Percentiles rank a stretch among this genome's conserved stretches.
phyloP scores from a whole-genome alignment of 2,329 filamentous ascomycete species.

The Pseudonectria foliicola region DNA sequence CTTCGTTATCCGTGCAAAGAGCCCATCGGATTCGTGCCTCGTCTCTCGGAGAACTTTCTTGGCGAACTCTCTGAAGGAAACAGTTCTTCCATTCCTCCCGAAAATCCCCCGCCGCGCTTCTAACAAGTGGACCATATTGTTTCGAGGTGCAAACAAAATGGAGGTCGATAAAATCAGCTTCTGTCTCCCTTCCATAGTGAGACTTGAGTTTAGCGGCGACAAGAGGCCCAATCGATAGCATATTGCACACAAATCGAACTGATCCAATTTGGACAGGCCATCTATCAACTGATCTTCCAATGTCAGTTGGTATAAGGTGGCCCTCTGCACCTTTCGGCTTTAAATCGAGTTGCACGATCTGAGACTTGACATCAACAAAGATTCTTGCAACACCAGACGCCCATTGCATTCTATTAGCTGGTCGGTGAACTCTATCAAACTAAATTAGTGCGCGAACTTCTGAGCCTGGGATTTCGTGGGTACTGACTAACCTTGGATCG shows the following conservation, averaged over 20 bases:
- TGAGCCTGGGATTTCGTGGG: background rate
- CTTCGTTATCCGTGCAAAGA: too few species aligned
- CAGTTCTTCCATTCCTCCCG: conserved; percentile 1
- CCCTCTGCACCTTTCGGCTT: conserved; percentile 1
- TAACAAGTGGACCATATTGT: background rate
- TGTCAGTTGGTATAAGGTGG: conserved; percentile 1
- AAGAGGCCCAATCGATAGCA: conserved; percentile 1
- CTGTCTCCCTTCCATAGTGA: background rate
- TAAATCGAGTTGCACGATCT: conserved; percentile 1
- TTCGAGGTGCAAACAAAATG: background rate
- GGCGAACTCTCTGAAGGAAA: conserved; percentile 1
- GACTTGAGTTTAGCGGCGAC: conserved; percentile 2
- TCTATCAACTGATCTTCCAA: background rate
- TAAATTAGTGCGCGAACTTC: background rate
- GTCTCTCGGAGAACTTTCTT: too few species aligned
- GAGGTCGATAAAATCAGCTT: background rate
- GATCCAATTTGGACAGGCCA: background rate
- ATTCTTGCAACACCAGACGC: conserved; percentile 1
- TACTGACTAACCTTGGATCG: background rate
- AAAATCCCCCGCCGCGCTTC: background rate
- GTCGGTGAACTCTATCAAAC: background rate
- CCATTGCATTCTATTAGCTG: conserved; percentile 1
- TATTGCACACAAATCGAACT: background rate
- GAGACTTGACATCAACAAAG: background rate
- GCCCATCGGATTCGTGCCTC: too few species aligned